A percentile compares a stretch with the other conserved stretches of the same genome.
Conservation (phyloP, 2,329 filamentous ascomycete genomes). For the Neopestalotiopsis clavispora region DNA sequence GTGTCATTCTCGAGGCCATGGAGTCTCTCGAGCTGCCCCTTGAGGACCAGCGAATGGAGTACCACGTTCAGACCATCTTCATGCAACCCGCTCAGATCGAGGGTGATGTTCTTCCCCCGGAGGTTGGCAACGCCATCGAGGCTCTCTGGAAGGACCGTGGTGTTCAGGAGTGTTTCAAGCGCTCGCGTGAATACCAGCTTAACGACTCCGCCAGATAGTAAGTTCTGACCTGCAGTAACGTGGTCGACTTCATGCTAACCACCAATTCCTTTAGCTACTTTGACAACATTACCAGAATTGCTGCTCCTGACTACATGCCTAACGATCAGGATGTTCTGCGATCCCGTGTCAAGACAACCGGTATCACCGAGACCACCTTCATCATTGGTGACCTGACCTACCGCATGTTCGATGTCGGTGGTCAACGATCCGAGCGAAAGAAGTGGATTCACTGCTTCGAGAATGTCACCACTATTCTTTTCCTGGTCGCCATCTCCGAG, state of each 20-base stretch:
- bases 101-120: conserved; percentile 89
- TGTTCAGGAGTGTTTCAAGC: conserved; percentile 93
- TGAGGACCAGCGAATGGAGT: conserved; percentile 90
- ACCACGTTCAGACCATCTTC: conserved; percentile 98
- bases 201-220: conserved; percentile 97
- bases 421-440: conserved; percentile 94
- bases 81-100: conserved; percentile 98
- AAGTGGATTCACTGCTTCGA: conserved; percentile 99
- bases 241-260: background rate
- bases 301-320: conserved; percentile 89
- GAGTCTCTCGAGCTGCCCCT: conserved; percentile 78
- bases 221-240: conserved; percentile 42
- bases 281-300: conserved; percentile 90
- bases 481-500: conserved; percentile 95
- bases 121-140: conserved; percentile 92
- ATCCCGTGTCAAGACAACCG: conserved; percentile 96
- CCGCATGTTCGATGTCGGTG: conserved; percentile 97
- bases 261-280: conserved; percentile 73
- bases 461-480: conserved; percentile 95
- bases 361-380: conserved; percentile 96
- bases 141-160: conserved; percentile 91
- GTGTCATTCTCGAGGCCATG: conserved; percentile 72
- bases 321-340: conserved; percentile 94
- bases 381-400: conserved; percentile 94
- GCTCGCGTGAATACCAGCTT: conserved; percentile 93